Conservation (phyloP, 2,329 filamentous ascomycete species). For the Akanthomyces muscarius region DNA sequence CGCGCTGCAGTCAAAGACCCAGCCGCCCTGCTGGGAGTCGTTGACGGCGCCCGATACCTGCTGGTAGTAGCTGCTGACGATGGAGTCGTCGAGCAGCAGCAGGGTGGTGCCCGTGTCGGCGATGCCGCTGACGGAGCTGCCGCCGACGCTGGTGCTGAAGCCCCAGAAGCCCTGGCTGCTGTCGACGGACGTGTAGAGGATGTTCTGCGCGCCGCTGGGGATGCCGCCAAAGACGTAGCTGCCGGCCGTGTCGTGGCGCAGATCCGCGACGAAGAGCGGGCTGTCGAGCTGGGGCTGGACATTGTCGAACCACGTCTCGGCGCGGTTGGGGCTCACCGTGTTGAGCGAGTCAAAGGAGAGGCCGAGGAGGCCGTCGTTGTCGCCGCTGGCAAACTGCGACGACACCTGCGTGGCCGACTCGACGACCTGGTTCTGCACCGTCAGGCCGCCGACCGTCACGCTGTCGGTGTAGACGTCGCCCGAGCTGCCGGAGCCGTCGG, state of each 20-base stretch:
- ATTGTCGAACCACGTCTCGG: slow-evolving; percentile 43
- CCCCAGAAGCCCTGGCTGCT: slow-evolving; percentile 62
- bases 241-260: slow-evolving; percentile 59
- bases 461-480: slow-evolving; percentile 43
- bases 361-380: slow-evolving; percentile 29
- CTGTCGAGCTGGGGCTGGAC: slow-evolving; percentile 21
- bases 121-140: slow-evolving; percentile 37
- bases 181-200: slow-evolving; percentile 61
- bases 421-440: slow-evolving; percentile 39
- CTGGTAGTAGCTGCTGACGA: slow-evolving; percentile 49
- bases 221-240: slow-evolving; percentile 59
- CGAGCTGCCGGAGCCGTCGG: slow-evolving; percentile 39
- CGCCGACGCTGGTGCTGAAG: slow-evolving; percentile 23
- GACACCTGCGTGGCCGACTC: slow-evolving; percentile 42
- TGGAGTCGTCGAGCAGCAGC: slow-evolving; percentile 54
- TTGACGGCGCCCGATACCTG: slow-evolving; percentile 45
- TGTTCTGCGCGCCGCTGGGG: slow-evolving; percentile 51
- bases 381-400: slow-evolving; percentile 39
- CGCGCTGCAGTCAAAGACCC: slow-evolving; percentile 42
- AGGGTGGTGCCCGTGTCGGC: slow-evolving; percentile 61
- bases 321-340: slow-evolving; percentile 39
- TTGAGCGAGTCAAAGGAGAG: slow-evolving; percentile 42
- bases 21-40: slow-evolving; percentile 33
- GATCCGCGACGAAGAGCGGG: slow-evolving; percentile 62
- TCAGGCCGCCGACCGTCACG: slow-evolving; percentile 40